Base-by-base conservation (phyloP, 345 rosid species). In the Boechera stricta region DNA sequence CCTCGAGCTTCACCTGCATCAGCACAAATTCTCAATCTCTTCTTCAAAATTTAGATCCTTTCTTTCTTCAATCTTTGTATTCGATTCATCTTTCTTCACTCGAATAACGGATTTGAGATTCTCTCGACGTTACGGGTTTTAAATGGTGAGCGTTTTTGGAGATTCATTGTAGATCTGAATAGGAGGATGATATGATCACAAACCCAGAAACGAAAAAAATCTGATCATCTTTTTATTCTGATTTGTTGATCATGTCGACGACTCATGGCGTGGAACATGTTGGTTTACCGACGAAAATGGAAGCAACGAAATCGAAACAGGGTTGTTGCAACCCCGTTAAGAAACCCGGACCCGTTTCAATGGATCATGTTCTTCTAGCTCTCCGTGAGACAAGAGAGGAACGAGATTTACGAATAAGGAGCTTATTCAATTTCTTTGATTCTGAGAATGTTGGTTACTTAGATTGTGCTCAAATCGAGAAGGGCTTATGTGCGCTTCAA, bases 331-430 rank as follows among this genome's bases (percentile, higher is more conserved):
- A 82, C 76, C 87, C 85, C 72, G 81, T 83, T 32, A 87, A 80
- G 77, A 82, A 82, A 71, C 7, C 87, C 39, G 88, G 84, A 67
- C 81, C 87, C 11, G 84, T 84, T 52, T 80, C 88, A 1, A 84
- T 90, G 86, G 92, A 90, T 51, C 95, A 90, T 47, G 95, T 90
- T 9, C 74, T 90, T 10, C 53, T 90, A 45, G 92, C 95, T 18
- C 86, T 85, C 61, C 74, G 88, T 28, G 95, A 90, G 80, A 90
- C 87, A 9, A 85, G 77, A 67, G 89, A 90, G 13, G 92, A 84
- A 60, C 78, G 95, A 45, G 95, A 88, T 45, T 59, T 75, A 21
- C 80, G 95, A 38, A 81, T 90, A 52, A 73, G 88, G 28, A 80
- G 87, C 71, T 74, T 90, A 15, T 90, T 90, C 72, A 75, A 7